Conservation (phyloP, 257 asterid species). For the Primulina eburnea region DNA sequence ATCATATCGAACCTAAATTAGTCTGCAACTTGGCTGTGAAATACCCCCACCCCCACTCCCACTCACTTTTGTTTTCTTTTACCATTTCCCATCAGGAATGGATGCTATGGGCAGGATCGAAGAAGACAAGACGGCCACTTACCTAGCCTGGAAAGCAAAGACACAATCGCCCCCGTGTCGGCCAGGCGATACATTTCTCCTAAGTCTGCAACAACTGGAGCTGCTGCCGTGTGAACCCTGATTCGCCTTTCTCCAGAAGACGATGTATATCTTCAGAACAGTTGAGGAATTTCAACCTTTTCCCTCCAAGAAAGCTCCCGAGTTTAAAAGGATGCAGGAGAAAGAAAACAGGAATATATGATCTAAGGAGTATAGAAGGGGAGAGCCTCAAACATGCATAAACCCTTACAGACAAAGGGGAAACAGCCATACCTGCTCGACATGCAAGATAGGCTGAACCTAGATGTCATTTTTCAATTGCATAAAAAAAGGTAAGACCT, state of each 20-base stretch:
- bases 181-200: conserved; percentile 96
- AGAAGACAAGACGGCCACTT: conserved; percentile 7
- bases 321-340: conserved; percentile 7
- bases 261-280: conserved; percentile 75
- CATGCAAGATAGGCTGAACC: conserved; percentile 13
- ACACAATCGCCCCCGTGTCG: conserved; percentile 82
- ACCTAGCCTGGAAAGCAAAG: conserved; percentile 92
- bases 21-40: background rate
- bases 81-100: background rate
- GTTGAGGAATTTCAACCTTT: conserved; percentile 40
- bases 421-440: conserved; percentile 16
- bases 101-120: background rate
- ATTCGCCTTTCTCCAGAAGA: conserved; percentile 98
- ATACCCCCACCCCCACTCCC: background rate
- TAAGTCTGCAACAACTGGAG: conserved; percentile 90
- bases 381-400: conserved; percentile 11
- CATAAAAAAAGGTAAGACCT: conserved; percentile 15
- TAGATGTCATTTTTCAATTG: conserved; percentile 10
- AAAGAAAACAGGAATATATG: background rate
- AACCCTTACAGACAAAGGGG: background rate
- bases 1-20: conserved; percentile 18
- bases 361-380: background rate
- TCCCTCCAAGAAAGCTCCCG: conserved; percentile 17
- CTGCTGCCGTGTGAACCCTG: conserved; percentile 96
- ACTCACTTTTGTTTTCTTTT: background rate